These are phyloP conservation scores for Macadamia integrifolia DNA, from an alignment of 164 flowering plant genomes.

Conservation along the genomic window DNA sequence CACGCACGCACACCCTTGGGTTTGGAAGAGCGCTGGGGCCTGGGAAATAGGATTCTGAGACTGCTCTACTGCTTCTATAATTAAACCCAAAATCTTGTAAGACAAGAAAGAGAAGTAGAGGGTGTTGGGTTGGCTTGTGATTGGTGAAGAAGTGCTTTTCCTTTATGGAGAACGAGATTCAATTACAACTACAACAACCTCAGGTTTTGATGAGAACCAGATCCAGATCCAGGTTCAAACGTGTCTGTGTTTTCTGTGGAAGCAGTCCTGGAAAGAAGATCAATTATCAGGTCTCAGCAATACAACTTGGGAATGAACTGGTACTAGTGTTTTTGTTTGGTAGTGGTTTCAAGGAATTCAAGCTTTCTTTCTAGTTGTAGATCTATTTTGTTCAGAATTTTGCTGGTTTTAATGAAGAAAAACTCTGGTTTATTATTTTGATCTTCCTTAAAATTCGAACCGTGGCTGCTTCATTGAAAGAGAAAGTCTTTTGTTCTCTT, in stretches of 20 bases:
- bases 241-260: conserved; percentile 78
- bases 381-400: neutral
- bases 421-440: neutral
- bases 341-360: neutral
- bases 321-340: conserved; percentile 21
- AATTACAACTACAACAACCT: conserved; percentile 16
- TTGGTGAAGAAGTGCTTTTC: neutral
- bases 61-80: too few relatives aligned
- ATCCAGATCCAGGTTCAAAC: conserved; percentile 48
- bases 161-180: conserved; percentile 25
- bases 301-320: conserved; percentile 72
- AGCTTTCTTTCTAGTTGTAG: neutral
- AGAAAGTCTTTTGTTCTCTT: too few relatives aligned
- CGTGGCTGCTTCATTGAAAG: too few relatives aligned
- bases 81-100: too few relatives aligned
- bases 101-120: too few relatives aligned
- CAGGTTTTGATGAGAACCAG: conserved; percentile 12
- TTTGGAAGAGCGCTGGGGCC: too few relatives aligned
- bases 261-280: conserved; percentile 82
- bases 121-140: neutral
- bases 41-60: too few relatives aligned
- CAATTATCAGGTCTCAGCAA: conserved; percentile 66
- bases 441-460: neutral
- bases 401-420: neutral
- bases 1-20: too few relatives aligned